Evolutionary conservation across 495 filamentous ascomycete species (phyloP), one percentile per base, ranked within the genome.

Genomic region (Neurospora sp.): DNA sequence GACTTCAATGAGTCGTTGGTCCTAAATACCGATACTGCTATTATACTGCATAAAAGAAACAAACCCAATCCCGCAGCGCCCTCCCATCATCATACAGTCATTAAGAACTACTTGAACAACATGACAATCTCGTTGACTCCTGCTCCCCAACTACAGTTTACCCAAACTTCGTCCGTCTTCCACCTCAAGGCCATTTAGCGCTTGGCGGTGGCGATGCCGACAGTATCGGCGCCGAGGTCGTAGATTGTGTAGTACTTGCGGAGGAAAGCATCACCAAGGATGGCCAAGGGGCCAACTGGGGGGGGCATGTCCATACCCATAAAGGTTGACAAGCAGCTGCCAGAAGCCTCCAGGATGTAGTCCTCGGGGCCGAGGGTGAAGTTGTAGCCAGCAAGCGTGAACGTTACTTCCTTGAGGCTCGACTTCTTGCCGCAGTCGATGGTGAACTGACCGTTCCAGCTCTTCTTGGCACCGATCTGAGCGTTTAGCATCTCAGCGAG

Each of bases 251-350:
- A 99, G 90, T 92, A 99, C 83, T 86, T 93, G 82, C 96, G 89
- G 80, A 99, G 89, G 92, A 99, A 99, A 69, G 96, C 92, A 83
- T 99, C 96, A 77, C 96, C 96, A 39, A 99, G 89, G 74, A 99
- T 98, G 62, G 93, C 96, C 70, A 99, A 88, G 72, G 96, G 96
- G 19, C 96, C 96, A 73, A 92, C 90, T 7, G 94, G 94, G 78
- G 91, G 92, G 31, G 93, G 93, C 89, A 98, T 92, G 83, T 98
- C 96, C 92, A 98, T 97, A 77, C 95, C 95, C 90, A 97, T 95
- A 86, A 99, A 97, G 75, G 92, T 90, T 70, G 93, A 97, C 84
- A 99, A 97, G 85, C 96, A 99, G 79, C 90, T 93, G 74, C 96
- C 96, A 80, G 93, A 91, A 54, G 97, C 90, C 82, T 99, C 96